Conservation (phyloP, 1,284 basidiomycete genomes). For the Wallemia hederae region DNA sequence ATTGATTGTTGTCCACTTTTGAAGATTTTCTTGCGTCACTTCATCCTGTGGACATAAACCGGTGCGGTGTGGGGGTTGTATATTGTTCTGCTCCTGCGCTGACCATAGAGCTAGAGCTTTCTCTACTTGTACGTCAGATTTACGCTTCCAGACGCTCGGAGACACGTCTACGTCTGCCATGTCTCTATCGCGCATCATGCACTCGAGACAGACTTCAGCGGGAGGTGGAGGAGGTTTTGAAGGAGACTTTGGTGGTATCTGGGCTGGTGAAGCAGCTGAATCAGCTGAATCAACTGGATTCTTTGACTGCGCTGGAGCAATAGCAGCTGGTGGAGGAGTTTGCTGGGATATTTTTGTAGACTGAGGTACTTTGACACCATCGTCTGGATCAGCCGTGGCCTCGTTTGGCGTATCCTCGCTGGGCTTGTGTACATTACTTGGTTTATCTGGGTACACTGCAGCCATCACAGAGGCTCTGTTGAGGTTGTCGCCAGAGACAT, state of each 20-base stretch:
- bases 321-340: neutral
- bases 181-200: constrained; percentile 95
- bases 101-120: constrained; percentile 27
- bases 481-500: no score
- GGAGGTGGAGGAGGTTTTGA: neutral
- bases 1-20: neutral
- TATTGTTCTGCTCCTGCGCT: neutral
- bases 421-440: no score
- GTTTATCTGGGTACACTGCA: neutral
- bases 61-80: neutral
- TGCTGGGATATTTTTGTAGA: no score
- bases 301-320: neutral
- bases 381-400: no score
- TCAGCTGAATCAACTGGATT: neutral
- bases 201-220: constrained; percentile 68
- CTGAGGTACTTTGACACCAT: no score
- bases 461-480: no score
- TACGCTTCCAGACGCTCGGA: constrained; percentile 65
- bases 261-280: neutral
- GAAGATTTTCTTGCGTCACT: neutral
- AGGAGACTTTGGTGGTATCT: neutral
- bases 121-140: constrained; percentile 52
- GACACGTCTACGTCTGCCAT: constrained; percentile 84
- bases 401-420: no score
- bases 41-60: neutral